Percentiles rank a stretch among this genome's conserved stretches.
These are phyloP conservation scores for Syncephalastrum racemosum DNA, from an alignment of 371 early-diverging fungal genomes.

Conservation along the genomic window DNA sequence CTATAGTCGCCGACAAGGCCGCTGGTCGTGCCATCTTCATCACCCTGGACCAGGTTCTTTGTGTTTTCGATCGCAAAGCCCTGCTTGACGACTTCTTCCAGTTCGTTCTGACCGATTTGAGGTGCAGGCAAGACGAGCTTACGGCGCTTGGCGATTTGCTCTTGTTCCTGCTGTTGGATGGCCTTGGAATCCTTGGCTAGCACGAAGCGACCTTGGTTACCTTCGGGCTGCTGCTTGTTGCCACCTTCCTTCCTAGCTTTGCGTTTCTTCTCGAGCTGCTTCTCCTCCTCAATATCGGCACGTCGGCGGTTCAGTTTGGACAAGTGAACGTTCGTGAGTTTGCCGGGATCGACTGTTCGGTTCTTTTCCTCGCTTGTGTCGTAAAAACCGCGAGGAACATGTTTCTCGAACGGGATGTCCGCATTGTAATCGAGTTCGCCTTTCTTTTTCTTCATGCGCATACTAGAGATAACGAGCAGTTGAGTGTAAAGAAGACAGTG, in stretches of 20 bases:
- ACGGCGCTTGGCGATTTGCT: conserved; percentile 73
- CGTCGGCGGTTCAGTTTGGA: conserved; percentile 82
- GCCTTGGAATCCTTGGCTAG: conserved; percentile 57
- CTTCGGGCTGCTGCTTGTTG: conserved; percentile 31
- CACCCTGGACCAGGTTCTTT: conserved; percentile 65
- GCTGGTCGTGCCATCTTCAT: conserved; percentile 59
- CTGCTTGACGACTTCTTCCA: conserved; percentile 91
- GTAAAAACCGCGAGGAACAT: conserved; percentile 88
- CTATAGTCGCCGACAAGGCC: conserved; percentile 75
- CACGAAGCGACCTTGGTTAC: conserved; percentile 53
- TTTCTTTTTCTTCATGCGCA: conserved; percentile 62
- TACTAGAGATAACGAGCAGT: conserved; percentile 16
- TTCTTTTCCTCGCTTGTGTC: conserved; percentile 86
- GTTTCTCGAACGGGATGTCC: conserved; percentile 93
- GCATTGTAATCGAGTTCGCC: conserved; percentile 93
- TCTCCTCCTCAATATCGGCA: conserved; percentile 61
- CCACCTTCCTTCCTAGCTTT: conserved; percentile 57
- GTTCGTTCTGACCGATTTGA: conserved; percentile 86
- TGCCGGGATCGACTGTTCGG: conserved; percentile 55
- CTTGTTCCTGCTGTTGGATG: conserved; percentile 66
- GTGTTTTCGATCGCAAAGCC: conserved; percentile 84
- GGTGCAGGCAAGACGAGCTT: conserved; percentile 88
- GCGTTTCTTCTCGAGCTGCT: conserved; percentile 77
- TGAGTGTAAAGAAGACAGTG: not conserved
- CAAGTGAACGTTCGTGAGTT: conserved; percentile 64